phyloP scores from a whole-genome alignment of 352 stramenopile genomes.

The Phytophthora meadii region DNA sequence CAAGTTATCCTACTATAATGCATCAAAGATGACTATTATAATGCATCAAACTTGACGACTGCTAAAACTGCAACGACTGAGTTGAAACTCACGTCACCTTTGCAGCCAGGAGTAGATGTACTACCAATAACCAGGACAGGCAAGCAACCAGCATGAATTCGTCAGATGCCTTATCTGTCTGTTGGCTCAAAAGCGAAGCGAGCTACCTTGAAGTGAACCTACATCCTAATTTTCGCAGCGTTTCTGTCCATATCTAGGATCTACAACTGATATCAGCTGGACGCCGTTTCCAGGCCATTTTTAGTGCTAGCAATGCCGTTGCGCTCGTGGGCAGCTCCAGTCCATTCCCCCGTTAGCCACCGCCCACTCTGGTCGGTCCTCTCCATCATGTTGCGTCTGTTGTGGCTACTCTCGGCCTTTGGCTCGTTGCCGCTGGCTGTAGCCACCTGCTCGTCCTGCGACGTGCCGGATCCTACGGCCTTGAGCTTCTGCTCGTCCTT shows the following conservation, averaged over 20 bases:
- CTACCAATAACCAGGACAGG: too few species aligned
- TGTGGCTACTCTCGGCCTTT: slow-evolving; percentile 12
- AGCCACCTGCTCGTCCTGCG: slow-evolving; percentile 55
- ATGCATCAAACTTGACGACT: too few species aligned
- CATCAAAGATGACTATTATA: too few species aligned
- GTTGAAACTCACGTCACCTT: too few species aligned
- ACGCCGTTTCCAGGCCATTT: slow-evolving; percentile 12
- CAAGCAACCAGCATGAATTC: too few species aligned
- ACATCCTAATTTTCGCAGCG: background rate
- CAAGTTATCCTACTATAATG: too few species aligned
- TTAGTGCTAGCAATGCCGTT: slow-evolving; percentile 6
- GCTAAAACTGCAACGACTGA: too few species aligned
- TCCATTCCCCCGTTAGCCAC: slow-evolving; percentile 7
- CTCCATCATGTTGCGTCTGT: slow-evolving; percentile 23
- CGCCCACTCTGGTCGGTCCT: slow-evolving; percentile 5
- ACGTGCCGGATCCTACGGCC: slow-evolving; percentile 47
- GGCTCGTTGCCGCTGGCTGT: background rate
- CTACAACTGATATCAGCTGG: slow-evolving; percentile 10
- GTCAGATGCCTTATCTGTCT: too few species aligned
- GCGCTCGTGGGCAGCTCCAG: background rate
- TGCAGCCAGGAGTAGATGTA: too few species aligned
- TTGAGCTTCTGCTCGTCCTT: slow-evolving; percentile 67
- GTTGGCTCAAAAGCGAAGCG: too few species aligned
- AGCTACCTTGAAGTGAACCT: background rate
- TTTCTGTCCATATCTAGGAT: slow-evolving; percentile 15